Percentiles rank a stretch among this genome's conserved stretches.
Conservation (phyloP, 306 rosid species). For the Mimosa bimucronata region DNA sequence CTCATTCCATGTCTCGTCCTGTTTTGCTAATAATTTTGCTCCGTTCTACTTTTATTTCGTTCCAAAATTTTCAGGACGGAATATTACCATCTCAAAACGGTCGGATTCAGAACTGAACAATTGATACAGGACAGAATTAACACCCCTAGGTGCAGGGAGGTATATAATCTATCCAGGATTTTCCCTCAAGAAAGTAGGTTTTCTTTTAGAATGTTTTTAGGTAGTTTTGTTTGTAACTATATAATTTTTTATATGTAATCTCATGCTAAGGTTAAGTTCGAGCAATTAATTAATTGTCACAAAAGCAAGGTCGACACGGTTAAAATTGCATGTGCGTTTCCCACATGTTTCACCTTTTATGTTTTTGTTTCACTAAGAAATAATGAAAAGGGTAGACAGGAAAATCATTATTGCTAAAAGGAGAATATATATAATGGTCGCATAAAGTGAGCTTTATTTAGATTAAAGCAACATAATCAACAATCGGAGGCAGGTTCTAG, state of each 20-base stretch:
- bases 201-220: neutral
- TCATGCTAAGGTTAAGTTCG: neutral
- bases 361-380: constrained; percentile 12
- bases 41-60: no score
- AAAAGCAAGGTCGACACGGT: neutral
- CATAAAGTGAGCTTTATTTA: constrained; percentile 23
- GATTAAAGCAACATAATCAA: constrained; percentile 38
- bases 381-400: constrained; percentile 41
- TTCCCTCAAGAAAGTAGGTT: neutral
- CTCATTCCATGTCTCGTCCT: no score
- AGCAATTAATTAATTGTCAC: neutral
- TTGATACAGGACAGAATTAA: no score
- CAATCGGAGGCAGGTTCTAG: constrained; percentile 36
- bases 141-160: no score
- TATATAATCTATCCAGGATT: neutral
- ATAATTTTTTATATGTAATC: neutral
- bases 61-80: no score
- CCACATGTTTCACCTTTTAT: constrained; percentile 9
- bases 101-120: no score
- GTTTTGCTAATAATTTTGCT: no score
- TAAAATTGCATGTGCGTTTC: neutral
- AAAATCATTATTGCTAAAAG: constrained; percentile 21
- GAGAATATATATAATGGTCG: constrained; percentile 23
- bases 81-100: no score
- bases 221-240: neutral